Base-by-base conservation (phyloP, 2,329 filamentous ascomycete species). In the Metarhizium anisopliae region DNA sequence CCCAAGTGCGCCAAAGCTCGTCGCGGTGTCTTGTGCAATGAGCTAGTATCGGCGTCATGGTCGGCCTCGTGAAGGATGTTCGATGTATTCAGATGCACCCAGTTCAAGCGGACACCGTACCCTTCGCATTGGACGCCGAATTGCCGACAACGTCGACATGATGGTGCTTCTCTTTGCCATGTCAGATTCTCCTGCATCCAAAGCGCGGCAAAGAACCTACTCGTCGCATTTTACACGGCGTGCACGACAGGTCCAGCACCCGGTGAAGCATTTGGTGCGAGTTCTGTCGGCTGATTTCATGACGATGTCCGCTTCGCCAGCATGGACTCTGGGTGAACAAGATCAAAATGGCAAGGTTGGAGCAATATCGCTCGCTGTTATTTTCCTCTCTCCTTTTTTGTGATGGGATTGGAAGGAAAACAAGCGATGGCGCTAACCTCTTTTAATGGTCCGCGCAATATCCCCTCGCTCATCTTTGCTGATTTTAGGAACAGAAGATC, bases 201-300 rank as follows among this genome's bases (percentile, higher is more conserved):
- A 32, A 13, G 32, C 16, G n/a, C n/a, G 14, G 35, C 43, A 20
- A 16, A n/a, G 6, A 30, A 56, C 50, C 47, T 49, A 56, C 55
- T 62, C 60, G 18, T 61, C 58, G 51, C 60, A 63, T 29, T 61
- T 61, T 11, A 63, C 56, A 10, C 56, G 59, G 45, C 60, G 58
- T 14, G 52, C 50, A 20, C 59, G 58, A 55, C 59, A 61, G 16
- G 59, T 61, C 59, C 58, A 61, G 30, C 59, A 61, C 1, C 59
- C 59, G 3, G 59, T 60, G 30, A 61, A 61, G 30, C 45, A 58
- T 51, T 60, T 61, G 8, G 58, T 59, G 7, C 59, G 52, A 50
- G 29, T 32, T 50, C 50, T 53, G 6, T n/a, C 40, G n/a, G 36
- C 32, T 13, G 35, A 29, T 13, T 11, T 30, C 51, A 52, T 52